These are phyloP conservation scores for Plasmodium vivax DNA, from an alignment of 169 alveolate genomes.

Conservation along the genomic window DNA sequence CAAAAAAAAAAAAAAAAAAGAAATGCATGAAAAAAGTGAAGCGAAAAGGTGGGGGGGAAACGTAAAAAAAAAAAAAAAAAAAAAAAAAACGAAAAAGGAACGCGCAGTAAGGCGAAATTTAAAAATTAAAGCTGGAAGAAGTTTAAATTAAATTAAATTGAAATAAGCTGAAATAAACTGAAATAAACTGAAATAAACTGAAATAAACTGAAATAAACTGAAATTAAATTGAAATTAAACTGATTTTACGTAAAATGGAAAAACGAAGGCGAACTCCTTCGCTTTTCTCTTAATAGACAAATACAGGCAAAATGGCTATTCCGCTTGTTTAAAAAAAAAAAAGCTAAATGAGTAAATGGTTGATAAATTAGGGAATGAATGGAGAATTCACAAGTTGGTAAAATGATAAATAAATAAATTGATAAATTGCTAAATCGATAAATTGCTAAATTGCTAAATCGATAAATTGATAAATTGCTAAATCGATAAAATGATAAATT, in stretches of 20 bases:
- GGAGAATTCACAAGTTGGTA: background rate
- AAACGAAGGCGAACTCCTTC: background rate
- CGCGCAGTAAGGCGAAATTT: background rate
- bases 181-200: too few species aligned
- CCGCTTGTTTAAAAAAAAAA: background rate
- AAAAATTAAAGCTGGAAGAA: background rate
- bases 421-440: background rate
- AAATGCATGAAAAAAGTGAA: background rate
- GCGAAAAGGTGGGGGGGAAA: background rate
- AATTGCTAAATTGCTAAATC: background rate
- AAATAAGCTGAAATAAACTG: too few species aligned
- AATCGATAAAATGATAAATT: background rate
- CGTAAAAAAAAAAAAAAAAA: background rate
- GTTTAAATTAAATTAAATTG: background rate
- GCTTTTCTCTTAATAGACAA: conserved; percentile 18
- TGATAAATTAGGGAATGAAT: background rate
- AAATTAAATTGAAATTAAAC: too few species aligned
- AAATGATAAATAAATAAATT: background rate
- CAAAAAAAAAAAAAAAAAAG: background rate
- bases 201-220: too few species aligned
- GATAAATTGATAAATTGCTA: background rate
- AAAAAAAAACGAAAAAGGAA: background rate
- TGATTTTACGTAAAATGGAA: background rate
- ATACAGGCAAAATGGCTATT: background rate
- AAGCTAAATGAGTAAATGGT: background rate